Evolutionary conservation across 208 protist species (phyloP).

Genomic region (Wallacemonas rigidus): DNA sequence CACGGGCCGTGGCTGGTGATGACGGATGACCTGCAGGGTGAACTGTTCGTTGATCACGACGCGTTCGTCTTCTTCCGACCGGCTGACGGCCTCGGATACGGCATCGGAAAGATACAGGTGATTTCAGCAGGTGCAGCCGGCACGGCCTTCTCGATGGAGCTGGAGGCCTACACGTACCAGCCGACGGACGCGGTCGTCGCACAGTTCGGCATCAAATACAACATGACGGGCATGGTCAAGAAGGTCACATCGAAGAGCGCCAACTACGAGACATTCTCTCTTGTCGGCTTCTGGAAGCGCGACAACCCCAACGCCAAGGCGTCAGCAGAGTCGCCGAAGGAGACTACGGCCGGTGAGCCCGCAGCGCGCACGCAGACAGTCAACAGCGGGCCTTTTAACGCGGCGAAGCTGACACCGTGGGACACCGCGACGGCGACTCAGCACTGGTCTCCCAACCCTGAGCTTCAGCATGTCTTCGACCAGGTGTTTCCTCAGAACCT

Average conservation of each 20-base stretch:
- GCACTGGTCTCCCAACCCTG: conserved; percentile 61
- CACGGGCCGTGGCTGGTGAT: conserved; percentile 89
- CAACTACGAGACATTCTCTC: conserved; percentile 76
- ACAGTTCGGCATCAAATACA: conserved; percentile 35
- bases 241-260: conserved; percentile 51
- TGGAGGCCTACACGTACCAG: conserved; percentile 84
- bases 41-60: conserved; percentile 90
- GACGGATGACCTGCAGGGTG: conserved; percentile 83
- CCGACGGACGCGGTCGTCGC: conserved; percentile 45
- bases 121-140: conserved; percentile 37
- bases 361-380: neutral
- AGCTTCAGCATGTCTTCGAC: conserved; percentile 61
- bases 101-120: conserved; percentile 70
- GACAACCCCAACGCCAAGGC: conserved; percentile 33
- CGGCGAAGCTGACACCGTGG: conserved; percentile 80
- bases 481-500: conserved; percentile 75
- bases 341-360: neutral
- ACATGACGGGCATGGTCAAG: conserved; percentile 75
- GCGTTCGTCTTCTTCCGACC: conserved; percentile 83
- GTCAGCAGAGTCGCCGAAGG: neutral
- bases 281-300: conserved; percentile 69
- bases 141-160: conserved; percentile 64
- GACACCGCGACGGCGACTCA: conserved; percentile 26
- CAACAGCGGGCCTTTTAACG: conserved; percentile 72
- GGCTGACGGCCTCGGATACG: conserved; percentile 84